Evolutionary conservation across 352 stramenopile species (phyloP).

Genomic region (Pythium brachiatum): DNA sequence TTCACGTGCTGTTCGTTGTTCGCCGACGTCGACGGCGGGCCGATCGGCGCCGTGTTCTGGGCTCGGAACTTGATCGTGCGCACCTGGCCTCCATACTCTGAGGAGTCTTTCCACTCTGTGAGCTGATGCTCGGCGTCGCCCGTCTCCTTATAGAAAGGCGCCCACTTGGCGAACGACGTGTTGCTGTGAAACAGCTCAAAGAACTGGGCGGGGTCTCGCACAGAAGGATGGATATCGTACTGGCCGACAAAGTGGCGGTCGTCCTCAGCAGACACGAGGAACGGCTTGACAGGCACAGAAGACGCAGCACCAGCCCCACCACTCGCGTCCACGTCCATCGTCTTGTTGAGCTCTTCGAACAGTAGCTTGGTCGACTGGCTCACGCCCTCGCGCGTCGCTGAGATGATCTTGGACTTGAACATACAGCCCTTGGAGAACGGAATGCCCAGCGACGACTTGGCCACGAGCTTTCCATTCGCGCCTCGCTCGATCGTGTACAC

Average conservation of each 20-base stretch:
- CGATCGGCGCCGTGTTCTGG: constrained; percentile 69
- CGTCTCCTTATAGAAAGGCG: constrained; percentile 49
- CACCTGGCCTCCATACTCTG: constrained; percentile 56
- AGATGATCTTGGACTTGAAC: constrained; percentile 90
- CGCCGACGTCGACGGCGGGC: constrained; percentile 58
- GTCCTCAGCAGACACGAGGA: constrained; percentile 66
- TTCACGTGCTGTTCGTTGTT: constrained; percentile 52
- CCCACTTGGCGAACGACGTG: constrained; percentile 46
- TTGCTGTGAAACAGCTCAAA: constrained; percentile 76
- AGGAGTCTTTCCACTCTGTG: constrained; percentile 55
- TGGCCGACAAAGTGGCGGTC: constrained; percentile 68
- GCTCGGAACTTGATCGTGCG: constrained; percentile 74
- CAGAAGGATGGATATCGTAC: constrained; percentile 50
- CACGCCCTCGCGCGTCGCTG: constrained; percentile 63
- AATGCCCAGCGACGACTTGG: constrained; percentile 68
- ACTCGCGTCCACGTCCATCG: constrained; percentile 25
- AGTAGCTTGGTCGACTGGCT: constrained; percentile 47
- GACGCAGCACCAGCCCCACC: constrained; percentile 11
- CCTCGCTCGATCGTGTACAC: constrained; percentile 54
- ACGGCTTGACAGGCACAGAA: constrained; percentile 35
- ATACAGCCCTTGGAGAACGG: constrained; percentile 88
- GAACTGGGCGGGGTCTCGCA: constrained; percentile 58
- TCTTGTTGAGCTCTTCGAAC: constrained; percentile 64
- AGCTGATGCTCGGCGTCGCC: constrained; percentile 65
- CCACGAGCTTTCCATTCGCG: constrained; percentile 42